Evolutionary conservation across 345 rosid genomes (phyloP), one percentile per base, ranked within the genome.

Genomic region (Conringia planisiliqua): DNA sequence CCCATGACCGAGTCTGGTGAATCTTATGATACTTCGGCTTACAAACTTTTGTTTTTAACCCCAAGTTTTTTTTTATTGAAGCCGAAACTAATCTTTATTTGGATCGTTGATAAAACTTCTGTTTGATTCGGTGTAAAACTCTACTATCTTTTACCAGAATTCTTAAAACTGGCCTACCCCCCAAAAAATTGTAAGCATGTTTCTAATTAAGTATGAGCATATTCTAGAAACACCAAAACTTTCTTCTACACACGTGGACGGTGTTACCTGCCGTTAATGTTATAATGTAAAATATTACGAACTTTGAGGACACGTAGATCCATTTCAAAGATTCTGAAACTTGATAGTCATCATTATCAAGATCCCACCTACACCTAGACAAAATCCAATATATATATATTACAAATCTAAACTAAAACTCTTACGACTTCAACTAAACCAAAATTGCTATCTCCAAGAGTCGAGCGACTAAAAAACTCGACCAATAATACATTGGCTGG

Each of bases 211-310:
- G 26, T 32, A 33, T 17, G 38, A 42, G 38, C 7, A 74, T 38
- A 35, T 27, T 66, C 62, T 59, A 59, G 73, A 67, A 67, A 29
- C 46, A 18, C 35, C 38, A 51, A 60, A 47, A 60, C 38, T 18
- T 36, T 57, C 6, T n/a, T 58, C 14, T n/a, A 48, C 54, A 67
- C 73, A 75, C 73, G 73, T 75, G 79, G 62, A 68, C 62, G 68
- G 62, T 75, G 60, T 50, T 48, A 66, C 62, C 68, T 44, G 68
- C 68, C 69, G 38, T 68, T 60, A 43, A 42, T 33, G 22, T 14
- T n/a, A 43, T 16, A 69, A 16, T 18, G 17, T 36, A 30, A 55
- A 61, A 50, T 60, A 50, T 39, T 6, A 54, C 17, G 2, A 39
- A 1, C 39, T 68, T 32, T 60, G 29, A 40, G 16, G 70, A 51